Conservation (phyloP, 2,329 filamentous ascomycete species). For the Corniculantispora saksenae region DNA sequence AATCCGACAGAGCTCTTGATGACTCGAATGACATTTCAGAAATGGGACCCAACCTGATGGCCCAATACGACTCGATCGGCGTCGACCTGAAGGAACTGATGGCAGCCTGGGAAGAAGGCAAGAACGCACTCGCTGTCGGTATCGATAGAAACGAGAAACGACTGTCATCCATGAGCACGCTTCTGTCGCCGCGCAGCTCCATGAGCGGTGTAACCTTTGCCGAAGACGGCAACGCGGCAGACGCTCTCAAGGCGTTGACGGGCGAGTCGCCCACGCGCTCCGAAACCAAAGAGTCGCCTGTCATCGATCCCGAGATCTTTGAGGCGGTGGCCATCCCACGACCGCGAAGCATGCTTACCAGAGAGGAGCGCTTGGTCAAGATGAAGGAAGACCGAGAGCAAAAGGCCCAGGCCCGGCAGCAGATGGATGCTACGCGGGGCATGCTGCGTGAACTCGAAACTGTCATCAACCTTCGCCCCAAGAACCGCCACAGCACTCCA, state of each 20-base stretch:
- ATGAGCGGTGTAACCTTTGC: constrained; percentile 68
- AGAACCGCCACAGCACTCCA: constrained; percentile 39
- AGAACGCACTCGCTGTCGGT: constrained; percentile 76
- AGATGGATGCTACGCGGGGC: constrained; percentile 77
- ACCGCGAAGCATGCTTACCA: constrained; percentile 69
- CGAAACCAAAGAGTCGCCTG: constrained; percentile 56
- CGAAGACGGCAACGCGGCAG: constrained; percentile 51
- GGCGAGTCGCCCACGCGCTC: constrained; percentile 63
- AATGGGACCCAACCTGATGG: constrained; percentile 75
- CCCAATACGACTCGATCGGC: constrained; percentile 94
- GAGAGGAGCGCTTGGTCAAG: constrained; percentile 84
- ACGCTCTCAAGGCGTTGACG: constrained; percentile 75
- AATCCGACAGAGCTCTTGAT: constrained; percentile 78
- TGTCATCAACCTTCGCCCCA: constrained; percentile 66
- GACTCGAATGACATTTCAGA: constrained; percentile 72
- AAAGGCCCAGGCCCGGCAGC: constrained; percentile 70
- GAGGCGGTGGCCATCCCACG: constrained; percentile 80
- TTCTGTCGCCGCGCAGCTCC: constrained; percentile 61
- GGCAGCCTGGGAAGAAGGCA: constrained; percentile 85
- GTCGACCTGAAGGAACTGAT: constrained; percentile 79
- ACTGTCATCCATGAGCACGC: constrained; percentile 61
- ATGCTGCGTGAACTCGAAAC: constrained; percentile 94
- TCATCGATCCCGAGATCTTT: constrained; percentile 77
- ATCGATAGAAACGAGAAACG: constrained; percentile 79
- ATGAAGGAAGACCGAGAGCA: constrained; percentile 84